These are phyloP conservation scores for Fusarium virguliforme DNA, from an alignment of 2,329 filamentous ascomycete species.

Conservation along the genomic window DNA sequence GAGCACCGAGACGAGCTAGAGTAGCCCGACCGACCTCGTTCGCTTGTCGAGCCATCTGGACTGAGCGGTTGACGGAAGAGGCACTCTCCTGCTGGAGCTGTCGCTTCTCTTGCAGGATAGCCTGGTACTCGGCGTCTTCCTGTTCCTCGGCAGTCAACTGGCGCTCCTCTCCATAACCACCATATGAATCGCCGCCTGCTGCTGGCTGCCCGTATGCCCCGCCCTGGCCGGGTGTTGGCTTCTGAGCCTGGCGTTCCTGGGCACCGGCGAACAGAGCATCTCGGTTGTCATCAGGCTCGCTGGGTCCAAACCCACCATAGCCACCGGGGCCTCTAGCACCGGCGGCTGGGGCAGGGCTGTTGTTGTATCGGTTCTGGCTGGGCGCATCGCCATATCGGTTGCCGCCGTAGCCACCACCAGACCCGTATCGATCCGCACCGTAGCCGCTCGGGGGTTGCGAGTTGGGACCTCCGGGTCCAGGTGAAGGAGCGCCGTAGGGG, in stretches of 20 bases:
- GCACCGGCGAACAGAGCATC: slow-evolving; percentile 76
- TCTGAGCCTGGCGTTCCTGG: slow-evolving; percentile 64
- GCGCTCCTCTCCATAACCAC: slow-evolving; percentile 77
- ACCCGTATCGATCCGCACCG: slow-evolving; percentile 68
- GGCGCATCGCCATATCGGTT: slow-evolving; percentile 68
- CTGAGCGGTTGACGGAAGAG: slow-evolving; percentile 58
- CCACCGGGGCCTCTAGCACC: slow-evolving; percentile 67
- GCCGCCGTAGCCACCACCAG: slow-evolving; percentile 65
- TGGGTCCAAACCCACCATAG: slow-evolving; percentile 73
- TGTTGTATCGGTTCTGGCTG: slow-evolving; percentile 71
- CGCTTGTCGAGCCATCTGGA: slow-evolving; percentile 62
- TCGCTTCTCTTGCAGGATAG: slow-evolving; percentile 68
- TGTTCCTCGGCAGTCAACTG: slow-evolving; percentile 87
- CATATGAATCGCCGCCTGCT: slow-evolving; percentile 57
- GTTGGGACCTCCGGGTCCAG: slow-evolving; percentile 43
- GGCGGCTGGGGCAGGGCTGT: slow-evolving; percentile 56
- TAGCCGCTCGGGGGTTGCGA: slow-evolving; percentile 62
- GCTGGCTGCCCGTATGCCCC: slow-evolving; percentile 50
- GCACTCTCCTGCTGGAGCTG: slow-evolving; percentile 84
- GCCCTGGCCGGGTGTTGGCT: slow-evolving; percentile 48
- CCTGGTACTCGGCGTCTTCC: slow-evolving; percentile 80
- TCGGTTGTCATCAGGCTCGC: slow-evolving; percentile 68
- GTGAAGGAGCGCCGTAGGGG: slow-evolving; percentile 45
- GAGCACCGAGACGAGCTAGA: slow-evolving; percentile 80
- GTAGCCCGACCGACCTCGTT: slow-evolving; percentile 77